Conservation (phyloP, 805 yeast species). For the Candida taoyuanica region DNA sequence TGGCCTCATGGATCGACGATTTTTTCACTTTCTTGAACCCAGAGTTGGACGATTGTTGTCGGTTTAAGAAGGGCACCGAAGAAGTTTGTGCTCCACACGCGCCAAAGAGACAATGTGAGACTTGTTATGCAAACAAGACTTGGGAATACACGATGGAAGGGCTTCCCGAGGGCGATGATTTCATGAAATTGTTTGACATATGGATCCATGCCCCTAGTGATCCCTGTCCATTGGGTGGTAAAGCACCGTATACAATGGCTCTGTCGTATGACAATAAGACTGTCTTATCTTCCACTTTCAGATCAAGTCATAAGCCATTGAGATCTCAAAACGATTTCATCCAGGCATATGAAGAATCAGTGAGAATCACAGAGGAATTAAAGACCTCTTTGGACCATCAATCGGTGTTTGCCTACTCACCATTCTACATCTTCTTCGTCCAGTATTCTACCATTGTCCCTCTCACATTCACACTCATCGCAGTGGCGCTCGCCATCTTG, state of each 20-base stretch:
- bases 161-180: conserved; percentile 70
- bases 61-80: conserved; percentile 46
- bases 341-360: conserved; percentile 66
- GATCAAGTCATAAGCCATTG: conserved; percentile 76
- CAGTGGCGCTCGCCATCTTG: conserved; percentile 48
- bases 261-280: conserved; percentile 37
- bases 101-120: conserved; percentile 65
- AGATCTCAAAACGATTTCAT: conserved; percentile 83
- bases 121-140: conserved; percentile 59
- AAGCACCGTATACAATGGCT: conserved; percentile 78
- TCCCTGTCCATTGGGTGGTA: conserved; percentile 93
- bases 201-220: conserved; percentile 87
- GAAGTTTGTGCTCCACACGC: conserved; percentile 65
- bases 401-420: conserved; percentile 78
- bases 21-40: conserved; percentile 86
- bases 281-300: conserved; percentile 60
- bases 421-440: conserved; percentile 88
- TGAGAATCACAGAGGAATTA: conserved; percentile 59
- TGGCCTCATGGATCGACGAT: conserved; percentile 92
- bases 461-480: conserved; percentile 52
- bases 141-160: conserved; percentile 78
- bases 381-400: conserved; percentile 40
- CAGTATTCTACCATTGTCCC: conserved; percentile 68
- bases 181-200: conserved; percentile 63
- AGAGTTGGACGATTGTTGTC: conserved; percentile 78